These are phyloP conservation scores for Phaeosphaeria sp. DNA, from an alignment of 2,329 filamentous ascomycete genomes.

Conservation along the genomic window DNA sequence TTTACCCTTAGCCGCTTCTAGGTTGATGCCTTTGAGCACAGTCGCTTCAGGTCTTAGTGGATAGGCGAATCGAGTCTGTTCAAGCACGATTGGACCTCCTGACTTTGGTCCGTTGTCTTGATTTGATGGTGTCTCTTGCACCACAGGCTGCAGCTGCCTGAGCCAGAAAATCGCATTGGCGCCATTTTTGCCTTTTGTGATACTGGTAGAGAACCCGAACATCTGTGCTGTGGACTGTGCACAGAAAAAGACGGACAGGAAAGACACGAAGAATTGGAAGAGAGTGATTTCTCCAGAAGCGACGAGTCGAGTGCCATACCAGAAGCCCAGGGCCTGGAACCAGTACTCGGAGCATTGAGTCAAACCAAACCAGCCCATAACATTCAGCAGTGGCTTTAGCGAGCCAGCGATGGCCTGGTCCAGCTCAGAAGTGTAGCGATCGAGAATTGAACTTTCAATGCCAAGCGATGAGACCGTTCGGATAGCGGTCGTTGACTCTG, in stretches of 20 bases:
- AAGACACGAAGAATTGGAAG: slow-evolving; percentile 94
- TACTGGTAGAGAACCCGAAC: slow-evolving; percentile 94
- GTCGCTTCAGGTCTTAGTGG: slow-evolving; percentile 89
- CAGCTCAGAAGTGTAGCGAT: slow-evolving; percentile 73
- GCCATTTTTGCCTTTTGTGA: slow-evolving; percentile 62
- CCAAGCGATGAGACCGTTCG: slow-evolving; percentile 89
- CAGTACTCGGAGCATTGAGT: slow-evolving; percentile 84
- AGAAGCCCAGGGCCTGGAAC: slow-evolving; percentile 66
- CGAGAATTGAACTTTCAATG: slow-evolving; percentile 65
- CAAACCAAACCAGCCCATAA: slow-evolving; percentile 71
- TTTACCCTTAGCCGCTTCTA: slow-evolving; percentile 76
- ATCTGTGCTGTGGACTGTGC: slow-evolving; percentile 91
- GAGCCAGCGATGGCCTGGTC: slow-evolving; percentile 48
- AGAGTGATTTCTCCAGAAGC: slow-evolving; percentile 62
- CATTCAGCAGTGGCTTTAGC: slow-evolving; percentile 13
- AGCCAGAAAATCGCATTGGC: slow-evolving; percentile 61
- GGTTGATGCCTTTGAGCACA: slow-evolving; percentile 84
- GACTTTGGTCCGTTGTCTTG: slow-evolving; percentile 57
- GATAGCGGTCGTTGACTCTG: slow-evolving; percentile 60
- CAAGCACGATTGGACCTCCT: slow-evolving; percentile 79
- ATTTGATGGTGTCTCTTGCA: slow-evolving; percentile 36
- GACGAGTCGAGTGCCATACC: slow-evolving; percentile 54
- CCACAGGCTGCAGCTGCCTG: slow-evolving; percentile 38
- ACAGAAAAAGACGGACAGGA: slow-evolving; percentile 86
- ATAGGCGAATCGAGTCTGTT: slow-evolving; percentile 92